Evolutionary conservation across 2,329 filamentous ascomycete species (phyloP).

Genomic region (Colletotrichum sp.): DNA sequence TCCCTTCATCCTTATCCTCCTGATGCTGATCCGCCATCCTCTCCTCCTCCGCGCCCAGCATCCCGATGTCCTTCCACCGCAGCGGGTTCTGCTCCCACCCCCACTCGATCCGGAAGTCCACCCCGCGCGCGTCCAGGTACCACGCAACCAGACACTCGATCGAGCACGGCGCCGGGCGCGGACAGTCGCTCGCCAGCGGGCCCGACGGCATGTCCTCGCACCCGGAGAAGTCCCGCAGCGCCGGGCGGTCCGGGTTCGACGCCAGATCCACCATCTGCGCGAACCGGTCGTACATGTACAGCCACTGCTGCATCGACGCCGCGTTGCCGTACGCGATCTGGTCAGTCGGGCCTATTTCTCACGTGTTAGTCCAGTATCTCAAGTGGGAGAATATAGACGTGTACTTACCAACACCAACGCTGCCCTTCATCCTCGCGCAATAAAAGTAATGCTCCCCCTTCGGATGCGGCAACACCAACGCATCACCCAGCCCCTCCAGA

Average conservation of each 20-base stretch:
- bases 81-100: conserved; percentile 7
- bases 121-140: conserved; percentile 20
- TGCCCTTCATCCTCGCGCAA: conserved; percentile 16
- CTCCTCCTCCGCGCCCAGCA: conserved; percentile 8
- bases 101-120: conserved; percentile 21
- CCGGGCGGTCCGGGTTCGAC: conserved; percentile 4
- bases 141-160: conserved; percentile 22
- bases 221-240: conserved; percentile 18
- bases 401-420: conserved; percentile 11
- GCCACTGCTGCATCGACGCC: conserved; percentile 21
- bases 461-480: conserved; percentile 20
- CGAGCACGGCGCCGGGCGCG: conserved; percentile 16
- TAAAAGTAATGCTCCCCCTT: conserved; percentile 20
- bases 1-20: background rate
- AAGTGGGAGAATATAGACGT: too few relatives aligned
- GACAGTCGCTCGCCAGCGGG: conserved; percentile 15
- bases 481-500: conserved; percentile 13
- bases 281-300: conserved; percentile 18
- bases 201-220: conserved; percentile 20
- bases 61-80: conserved; percentile 3
- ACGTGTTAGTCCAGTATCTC: too few relatives aligned
- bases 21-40: background rate
- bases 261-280: conserved; percentile 21
- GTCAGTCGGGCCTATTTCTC: conserved; percentile 9
- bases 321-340: conserved; percentile 23